Evolutionary conservation across 225 moss, liverwort and hornwort genomes (phyloP), one percentile per base, ranked within the genome.

Genomic region (Pleurozium schreberi): DNA sequence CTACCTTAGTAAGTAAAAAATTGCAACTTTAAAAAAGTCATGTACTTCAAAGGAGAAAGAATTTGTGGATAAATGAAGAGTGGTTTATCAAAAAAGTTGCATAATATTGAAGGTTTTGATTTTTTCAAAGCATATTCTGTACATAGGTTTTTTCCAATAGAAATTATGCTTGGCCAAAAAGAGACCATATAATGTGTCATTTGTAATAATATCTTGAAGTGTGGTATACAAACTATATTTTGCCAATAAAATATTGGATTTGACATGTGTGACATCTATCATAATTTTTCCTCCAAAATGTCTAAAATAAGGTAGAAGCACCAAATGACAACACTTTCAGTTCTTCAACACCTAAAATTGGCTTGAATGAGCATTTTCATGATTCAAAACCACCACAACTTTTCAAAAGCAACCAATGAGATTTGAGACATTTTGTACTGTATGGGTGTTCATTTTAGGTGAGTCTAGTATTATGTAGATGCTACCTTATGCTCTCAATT

Each of bases 131-230:
- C 3, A 10, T 28, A 30, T 45, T 2, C 3, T 45, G 8, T 5
- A 10, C 2, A 10, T 26, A 42, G 3, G 23, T 17, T 0, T 28
- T 0, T 23, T 21, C 2, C 22, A 34, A 22, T 8, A 52, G 9
- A 52, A 53, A 36, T 50, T 22, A 21, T 38, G 14, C 23, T 77
- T 38, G 6, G 0, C 6, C 9, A 38, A 38, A 77, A 53, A 21
- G 52, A 36, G 12, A 6, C 3, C 5, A 31, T 2, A 3, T 42
- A 14, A 31, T 20, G 34, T 76, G 17, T 52, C 11, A 21, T 49
- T 49, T 45, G 33, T 49, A 33, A 1, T 55, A 78, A 25, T 25
- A 10, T 25, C 23, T 77, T 77, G 36, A 77, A n/a, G 73, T 36
- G 22, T 23, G 22, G 36, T 53, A 23, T 9, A 8, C 5, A 49